Evolutionary conservation across 768 basidiomycete species (phyloP), one percentile per base, ranked within the genome.

Genomic region (Tricholoma matsutake): DNA sequence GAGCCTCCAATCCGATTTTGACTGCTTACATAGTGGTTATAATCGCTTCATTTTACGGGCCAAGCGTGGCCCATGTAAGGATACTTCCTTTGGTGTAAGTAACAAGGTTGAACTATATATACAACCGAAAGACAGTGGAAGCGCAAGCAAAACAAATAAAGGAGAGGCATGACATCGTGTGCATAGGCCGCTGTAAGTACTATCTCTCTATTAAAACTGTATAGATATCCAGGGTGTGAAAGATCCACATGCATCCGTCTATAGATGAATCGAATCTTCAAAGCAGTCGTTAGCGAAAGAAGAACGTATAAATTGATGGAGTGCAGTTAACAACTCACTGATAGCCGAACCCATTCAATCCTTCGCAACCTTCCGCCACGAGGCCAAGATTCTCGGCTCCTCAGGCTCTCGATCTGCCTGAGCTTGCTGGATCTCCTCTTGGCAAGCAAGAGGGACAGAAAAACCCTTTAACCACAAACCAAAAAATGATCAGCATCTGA

Each of bases 401-500:
- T 53, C 29, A 13, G 29, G 51, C 29, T 31, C 51, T 47, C 4
- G 35, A 4, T 43, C n/a, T 18, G 3, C 6, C 18, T 14, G 6
- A 1, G 25, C 20, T 4, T 3, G 14, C 6, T 14, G 28, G 8
- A 51, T 3, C 18, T 59, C 31, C 4, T 67, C 61, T 56, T 52
- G 31, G 67, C 76, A 77, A 11, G 69, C 69, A 22, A 37, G 4
- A 9, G 75, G 75, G 14, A 71, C 62, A 52, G 67, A 58, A 43
- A 65, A 73, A 56, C 73, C 73, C 69, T 72, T 43, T n/a, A 35
- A 58, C 4, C 22, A 35, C 41, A 49, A 41, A 31, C 13, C 28
- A 54, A 28, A 25, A 34, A 16, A 53, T n/a, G 18, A 55, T 29
- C 32, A 57, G 14, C 58, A 58, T 31, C 28, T 5, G 6, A 6